Evolutionary conservation across 2,329 filamentous ascomycete genomes (phyloP).

Genomic region (Trichoderma sp.): DNA sequence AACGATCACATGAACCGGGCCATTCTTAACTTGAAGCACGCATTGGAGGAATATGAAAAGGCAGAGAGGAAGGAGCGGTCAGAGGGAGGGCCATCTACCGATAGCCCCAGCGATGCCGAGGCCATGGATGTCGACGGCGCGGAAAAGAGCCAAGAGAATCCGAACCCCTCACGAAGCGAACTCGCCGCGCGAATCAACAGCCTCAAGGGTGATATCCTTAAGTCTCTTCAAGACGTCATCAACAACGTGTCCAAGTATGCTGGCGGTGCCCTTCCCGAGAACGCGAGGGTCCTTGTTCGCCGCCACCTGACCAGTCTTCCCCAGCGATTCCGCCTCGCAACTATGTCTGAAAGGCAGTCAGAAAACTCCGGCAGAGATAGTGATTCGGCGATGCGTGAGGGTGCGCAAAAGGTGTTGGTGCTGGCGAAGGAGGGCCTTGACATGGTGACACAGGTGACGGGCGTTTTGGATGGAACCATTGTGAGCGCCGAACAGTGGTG

Average conservation of each 20-base stretch:
- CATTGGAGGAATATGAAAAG: slow-evolving; percentile 78
- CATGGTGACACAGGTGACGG: slow-evolving; percentile 90
- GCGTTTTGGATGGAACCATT: slow-evolving; percentile 85
- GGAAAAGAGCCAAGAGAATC: slow-evolving; percentile 25
- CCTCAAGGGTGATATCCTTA: slow-evolving; percentile 71
- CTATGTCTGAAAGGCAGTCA: slow-evolving; percentile 42
- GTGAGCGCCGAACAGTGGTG: slow-evolving; percentile 92
- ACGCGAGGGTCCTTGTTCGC: slow-evolving; percentile 80
- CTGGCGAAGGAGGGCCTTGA: slow-evolving; percentile 89
- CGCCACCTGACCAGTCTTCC: slow-evolving; percentile 83
- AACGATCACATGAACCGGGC: slow-evolving; percentile 78
- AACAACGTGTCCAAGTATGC: slow-evolving; percentile 86
- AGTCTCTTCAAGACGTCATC: slow-evolving; percentile 78
- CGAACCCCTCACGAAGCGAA: slow-evolving; percentile 40
- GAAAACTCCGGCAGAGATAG: slow-evolving; percentile 37
- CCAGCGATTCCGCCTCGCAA: slow-evolving; percentile 76
- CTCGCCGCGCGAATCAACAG: slow-evolving; percentile 65
- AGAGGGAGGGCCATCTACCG: slow-evolving; percentile 13
- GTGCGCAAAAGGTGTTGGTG: slow-evolving; percentile 76
- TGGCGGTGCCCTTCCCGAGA: slow-evolving; percentile 87
- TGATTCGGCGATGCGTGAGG: slow-evolving; percentile 47
- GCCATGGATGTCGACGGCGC: slow-evolving; percentile 14
- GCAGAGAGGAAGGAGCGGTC: slow-evolving; percentile 18
- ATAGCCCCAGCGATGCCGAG: background rate
- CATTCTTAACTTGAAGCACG: slow-evolving; percentile 70